These are phyloP conservation scores for Lentinula boryana DNA, from an alignment of 768 basidiomycete species.

Conservation along the genomic window DNA sequence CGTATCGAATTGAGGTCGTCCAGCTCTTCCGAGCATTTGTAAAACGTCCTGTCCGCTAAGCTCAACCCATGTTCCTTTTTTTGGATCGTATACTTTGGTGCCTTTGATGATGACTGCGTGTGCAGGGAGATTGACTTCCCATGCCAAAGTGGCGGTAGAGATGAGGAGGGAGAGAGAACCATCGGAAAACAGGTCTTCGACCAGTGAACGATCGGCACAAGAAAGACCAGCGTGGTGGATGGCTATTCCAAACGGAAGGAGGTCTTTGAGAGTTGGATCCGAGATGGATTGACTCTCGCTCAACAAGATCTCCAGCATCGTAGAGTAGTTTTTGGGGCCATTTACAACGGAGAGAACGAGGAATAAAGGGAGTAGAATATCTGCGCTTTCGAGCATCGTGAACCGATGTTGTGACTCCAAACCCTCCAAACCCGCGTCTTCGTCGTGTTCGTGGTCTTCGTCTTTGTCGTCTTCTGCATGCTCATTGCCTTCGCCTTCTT, in stretches of 20 bases:
- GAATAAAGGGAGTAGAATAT: too few relatives aligned
- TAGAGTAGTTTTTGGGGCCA: too few relatives aligned
- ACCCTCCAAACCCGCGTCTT: too few relatives aligned
- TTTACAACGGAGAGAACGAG: too few relatives aligned
- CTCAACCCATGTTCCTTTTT: constrained; percentile 97
- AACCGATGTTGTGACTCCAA: too few relatives aligned
- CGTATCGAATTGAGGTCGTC: constrained; percentile 95
- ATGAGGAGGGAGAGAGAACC: constrained; percentile 92
- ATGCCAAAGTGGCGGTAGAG: constrained; percentile 96
- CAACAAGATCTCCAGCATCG: too few relatives aligned
- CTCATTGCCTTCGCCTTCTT: too few relatives aligned
- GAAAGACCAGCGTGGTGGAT: constrained; percentile 99
- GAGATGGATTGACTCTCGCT: constrained; percentile 50
- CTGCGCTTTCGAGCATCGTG: too few relatives aligned
- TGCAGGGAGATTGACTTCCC: constrained; percentile 98
- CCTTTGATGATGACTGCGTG: constrained; percentile 99
- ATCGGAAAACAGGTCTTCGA: constrained; percentile 92
- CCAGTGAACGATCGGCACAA: constrained; percentile 81
- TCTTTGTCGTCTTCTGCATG: too few relatives aligned
- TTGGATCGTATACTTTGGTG: constrained; percentile 99
- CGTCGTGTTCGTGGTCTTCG: too few relatives aligned
- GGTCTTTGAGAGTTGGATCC: constrained; percentile 78
- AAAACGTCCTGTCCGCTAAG: constrained; percentile 93
- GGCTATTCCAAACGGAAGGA: constrained; percentile 94
- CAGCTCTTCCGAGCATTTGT: constrained; percentile 98